Percentiles rank a stretch among this genome's conserved stretches.
These are phyloP conservation scores for Haplosporangium gracile DNA, from an alignment of 192 early-diverging fungal genomes.

Conservation along the genomic window DNA sequence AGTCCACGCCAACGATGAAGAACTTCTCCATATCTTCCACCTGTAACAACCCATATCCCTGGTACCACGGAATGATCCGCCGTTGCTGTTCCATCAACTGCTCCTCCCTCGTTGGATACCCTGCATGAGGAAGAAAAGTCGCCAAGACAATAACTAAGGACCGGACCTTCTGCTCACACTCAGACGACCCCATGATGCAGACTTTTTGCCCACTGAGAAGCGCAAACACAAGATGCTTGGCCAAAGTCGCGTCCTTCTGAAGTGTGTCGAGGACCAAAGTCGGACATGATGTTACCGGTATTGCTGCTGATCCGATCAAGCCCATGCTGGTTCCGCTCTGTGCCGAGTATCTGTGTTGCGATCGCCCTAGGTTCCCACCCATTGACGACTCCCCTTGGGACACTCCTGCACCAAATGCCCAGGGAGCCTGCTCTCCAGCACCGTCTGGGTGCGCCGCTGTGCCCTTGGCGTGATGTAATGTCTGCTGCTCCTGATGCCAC, in stretches of 20 bases:
- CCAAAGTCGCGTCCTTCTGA: conserved; percentile 26
- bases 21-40: conserved; percentile 45
- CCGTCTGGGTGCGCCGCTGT: neutral
- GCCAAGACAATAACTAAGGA: conserved; percentile 30
- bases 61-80: conserved; percentile 40
- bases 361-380: neutral
- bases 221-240: conserved; percentile 46
- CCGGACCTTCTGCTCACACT: conserved; percentile 41
- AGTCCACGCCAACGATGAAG: conserved; percentile 40
- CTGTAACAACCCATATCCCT: conserved; percentile 27
- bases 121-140: conserved; percentile 40
- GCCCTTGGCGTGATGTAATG: conserved; percentile 43
- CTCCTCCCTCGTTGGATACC: conserved; percentile 45
- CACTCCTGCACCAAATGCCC: conserved; percentile 38
- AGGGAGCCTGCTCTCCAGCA: conserved; percentile 21
- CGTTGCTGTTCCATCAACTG: conserved; percentile 53
- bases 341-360: conserved; percentile 33
- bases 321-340: conserved; percentile 43
- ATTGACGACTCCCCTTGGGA: conserved; percentile 10
- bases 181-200: conserved; percentile 42
- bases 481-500: conserved; percentile 56
- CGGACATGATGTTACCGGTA: conserved; percentile 19
- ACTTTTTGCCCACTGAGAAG: conserved; percentile 44
- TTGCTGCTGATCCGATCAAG: neutral
- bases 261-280: conserved; percentile 37